These are phyloP conservation scores for Euphorbia peplus DNA, from an alignment of 345 rosid species.

Conservation along the genomic window DNA sequence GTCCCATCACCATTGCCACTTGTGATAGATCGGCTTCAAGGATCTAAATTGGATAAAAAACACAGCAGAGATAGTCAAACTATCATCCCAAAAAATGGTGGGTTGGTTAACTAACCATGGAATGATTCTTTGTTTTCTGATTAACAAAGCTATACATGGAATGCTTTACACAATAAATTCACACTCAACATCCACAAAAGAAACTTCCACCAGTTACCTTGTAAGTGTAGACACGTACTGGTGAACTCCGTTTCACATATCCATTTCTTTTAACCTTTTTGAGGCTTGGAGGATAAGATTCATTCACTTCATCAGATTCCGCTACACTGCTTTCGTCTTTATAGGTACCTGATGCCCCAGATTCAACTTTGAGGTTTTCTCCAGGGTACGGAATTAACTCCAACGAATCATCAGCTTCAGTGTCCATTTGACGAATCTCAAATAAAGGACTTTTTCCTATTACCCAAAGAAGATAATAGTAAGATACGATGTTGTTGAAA, in stretches of 20 bases:
- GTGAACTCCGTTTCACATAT: conserved; percentile 40
- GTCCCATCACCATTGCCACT: conserved; percentile 91
- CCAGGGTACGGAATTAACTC: conserved; percentile 32
- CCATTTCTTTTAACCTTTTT: conserved; percentile 33
- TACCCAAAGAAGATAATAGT: conserved; percentile 16
- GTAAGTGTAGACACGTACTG: conserved; percentile 63
- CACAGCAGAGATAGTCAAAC: conserved; percentile 17
- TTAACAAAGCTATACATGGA: background rate
- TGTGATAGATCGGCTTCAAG: conserved; percentile 80
- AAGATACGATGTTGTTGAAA: conserved; percentile 6
- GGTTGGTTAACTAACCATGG: background rate
- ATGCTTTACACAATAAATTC: background rate
- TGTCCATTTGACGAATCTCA: conserved; percentile 64
- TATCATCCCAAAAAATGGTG: background rate
- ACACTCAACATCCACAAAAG: background rate
- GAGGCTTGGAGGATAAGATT: conserved; percentile 31
- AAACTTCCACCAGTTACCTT: conserved; percentile 41
- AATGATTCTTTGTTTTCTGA: background rate
- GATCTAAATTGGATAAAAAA: conserved; percentile 44
- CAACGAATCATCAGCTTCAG: conserved; percentile 40
- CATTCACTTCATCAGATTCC: conserved; percentile 59
- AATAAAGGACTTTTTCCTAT: conserved; percentile 72
- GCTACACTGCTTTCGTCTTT: conserved; percentile 32
- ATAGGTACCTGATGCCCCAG: conserved; percentile 28
- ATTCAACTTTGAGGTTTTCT: conserved; percentile 39